Conservation (phyloP, 495 filamentous ascomycete species). For the Aspergillus ostianus region DNA sequence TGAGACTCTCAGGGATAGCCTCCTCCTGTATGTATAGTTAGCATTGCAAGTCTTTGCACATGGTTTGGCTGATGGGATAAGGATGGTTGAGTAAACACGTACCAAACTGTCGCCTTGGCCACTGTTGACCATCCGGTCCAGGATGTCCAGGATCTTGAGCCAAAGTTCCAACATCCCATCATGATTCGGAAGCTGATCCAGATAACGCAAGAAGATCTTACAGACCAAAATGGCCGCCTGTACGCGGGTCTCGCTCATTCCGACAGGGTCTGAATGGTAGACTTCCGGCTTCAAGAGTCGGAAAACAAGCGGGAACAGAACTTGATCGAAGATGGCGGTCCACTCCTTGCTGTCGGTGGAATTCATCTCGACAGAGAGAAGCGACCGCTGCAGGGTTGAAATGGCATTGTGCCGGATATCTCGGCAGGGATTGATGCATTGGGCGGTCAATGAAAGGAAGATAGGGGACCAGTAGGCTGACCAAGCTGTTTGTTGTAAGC, state of each 20-base stretch:
- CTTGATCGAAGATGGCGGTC: conserved; percentile 91
- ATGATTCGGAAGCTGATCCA: conserved; percentile 78
- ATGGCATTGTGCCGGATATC: conserved; percentile 89
- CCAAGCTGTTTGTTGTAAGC: conserved; percentile 62
- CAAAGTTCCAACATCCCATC: conserved; percentile 93
- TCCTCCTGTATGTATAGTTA: conserved; percentile 62
- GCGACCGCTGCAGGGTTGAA: conserved; percentile 78
- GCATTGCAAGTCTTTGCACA: background rate
- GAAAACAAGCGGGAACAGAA: conserved; percentile 90
- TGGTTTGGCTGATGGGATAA: background rate
- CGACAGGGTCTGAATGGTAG: conserved; percentile 84
- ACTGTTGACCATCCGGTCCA: conserved; percentile 95
- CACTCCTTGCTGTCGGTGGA: conserved; percentile 81
- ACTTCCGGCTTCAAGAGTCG: conserved; percentile 92
- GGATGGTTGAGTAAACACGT: conserved; percentile 31
- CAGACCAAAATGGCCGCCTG: conserved; percentile 88
- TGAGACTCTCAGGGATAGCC: conserved; percentile 91
- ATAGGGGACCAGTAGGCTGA: conserved; percentile 97
- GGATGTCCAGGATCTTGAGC: conserved; percentile 88
- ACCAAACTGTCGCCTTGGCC: conserved; percentile 89
- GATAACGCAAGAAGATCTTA: conserved; percentile 94
- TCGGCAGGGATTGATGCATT: conserved; percentile 93
- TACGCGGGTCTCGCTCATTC: conserved; percentile 94
- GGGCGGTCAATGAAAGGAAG: conserved; percentile 79
- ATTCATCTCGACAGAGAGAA: conserved; percentile 77